phyloP scores from a whole-genome alignment of 768 basidiomycete genomes.

The Leccinum imitatum region DNA sequence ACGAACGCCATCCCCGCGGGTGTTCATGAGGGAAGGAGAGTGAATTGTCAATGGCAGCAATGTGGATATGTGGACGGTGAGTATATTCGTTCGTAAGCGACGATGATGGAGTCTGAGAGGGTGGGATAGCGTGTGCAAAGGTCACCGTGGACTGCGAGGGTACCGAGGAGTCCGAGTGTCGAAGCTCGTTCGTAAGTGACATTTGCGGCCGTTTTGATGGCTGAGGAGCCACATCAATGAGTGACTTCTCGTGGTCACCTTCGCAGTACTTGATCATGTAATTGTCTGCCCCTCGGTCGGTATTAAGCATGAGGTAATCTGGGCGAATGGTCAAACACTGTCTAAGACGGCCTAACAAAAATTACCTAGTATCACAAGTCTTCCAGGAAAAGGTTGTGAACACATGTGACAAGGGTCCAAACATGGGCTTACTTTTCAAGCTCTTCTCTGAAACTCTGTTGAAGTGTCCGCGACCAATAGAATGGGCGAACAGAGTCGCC shows the following conservation, averaged over 20 bases:
- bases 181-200: conserved; percentile 72
- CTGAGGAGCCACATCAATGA: conserved; percentile 78
- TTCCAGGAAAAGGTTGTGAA: conserved; percentile 29
- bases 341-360: not conserved
- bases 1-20: conserved; percentile 76
- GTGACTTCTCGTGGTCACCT: conserved; percentile 71
- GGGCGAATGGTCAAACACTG: conserved; percentile 4
- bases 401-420: conserved; percentile 2
- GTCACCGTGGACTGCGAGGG: conserved; percentile 41
- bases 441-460: conserved; percentile 83
- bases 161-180: conserved; percentile 42
- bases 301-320: conserved; percentile 94
- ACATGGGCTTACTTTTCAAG: conserved; percentile 69
- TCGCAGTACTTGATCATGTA: conserved; percentile 94
- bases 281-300: conserved; percentile 83
- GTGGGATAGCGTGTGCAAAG: conserved; percentile 38
- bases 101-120: conserved; percentile 36
- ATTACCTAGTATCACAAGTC: conserved; percentile 79
- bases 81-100: conserved; percentile 43
- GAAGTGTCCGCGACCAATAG: conserved; percentile 78
- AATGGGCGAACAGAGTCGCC: conserved; percentile 59
- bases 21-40: conserved; percentile 91
- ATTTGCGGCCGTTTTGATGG: conserved; percentile 64
- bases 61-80: conserved; percentile 78
- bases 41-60: conserved; percentile 92